Base-by-base conservation (phyloP, 768 basidiomycete genomes). In the Agaricus bisporus region DNA sequence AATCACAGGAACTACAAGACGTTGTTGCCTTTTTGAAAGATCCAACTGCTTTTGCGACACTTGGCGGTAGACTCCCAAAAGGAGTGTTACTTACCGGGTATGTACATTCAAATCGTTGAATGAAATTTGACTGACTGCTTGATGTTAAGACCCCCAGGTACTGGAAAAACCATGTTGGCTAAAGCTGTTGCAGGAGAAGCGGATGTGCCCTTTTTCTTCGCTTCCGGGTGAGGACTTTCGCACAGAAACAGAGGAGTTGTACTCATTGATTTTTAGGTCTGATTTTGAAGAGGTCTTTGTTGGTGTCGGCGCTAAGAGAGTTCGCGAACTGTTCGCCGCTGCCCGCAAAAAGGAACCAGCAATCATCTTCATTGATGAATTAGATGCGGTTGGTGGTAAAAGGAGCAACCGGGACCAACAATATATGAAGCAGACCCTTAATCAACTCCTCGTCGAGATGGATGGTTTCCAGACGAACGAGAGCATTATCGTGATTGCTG, bases 271-370 rank as follows among this genome's bases (percentile, higher is more conserved):
- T 41, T 60, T 10, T 52, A 88, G 86, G 10, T 91, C 91, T 48
- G 94, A 97, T 63, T 98, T 98, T 59, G 95, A 98, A 66, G 95
- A 98, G 68, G 95, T 98, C 85, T 95, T 94, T 65, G 94, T 95
- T 44, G 93, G 93, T 51, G 87, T 91, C 35, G 94, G 94, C 48
- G 95, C 97, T 14, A 93, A 95, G 66, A 86, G 97, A 10, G 90
- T 99, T 38, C 82, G 97, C 38, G 95, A 98, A 58, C 80, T 99
- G 26, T 99, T 99, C 61, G 84, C 90, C 5, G 85, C 91, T 5
- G 97, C 97, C 20, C 82, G 94, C 49, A 95, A 95, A 72, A 91
- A 91, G 66, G 83, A 95, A 56, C 95, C 97, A 5, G 88, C 97
- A 14, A 98, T 99, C 68, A 93, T 99, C 57, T 99, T 99, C 72